Percentiles rank a stretch among this genome's conserved stretches.
phyloP scores from a whole-genome alignment of 495 filamentous ascomycete genomes.

The Entonaema liquescens region DNA sequence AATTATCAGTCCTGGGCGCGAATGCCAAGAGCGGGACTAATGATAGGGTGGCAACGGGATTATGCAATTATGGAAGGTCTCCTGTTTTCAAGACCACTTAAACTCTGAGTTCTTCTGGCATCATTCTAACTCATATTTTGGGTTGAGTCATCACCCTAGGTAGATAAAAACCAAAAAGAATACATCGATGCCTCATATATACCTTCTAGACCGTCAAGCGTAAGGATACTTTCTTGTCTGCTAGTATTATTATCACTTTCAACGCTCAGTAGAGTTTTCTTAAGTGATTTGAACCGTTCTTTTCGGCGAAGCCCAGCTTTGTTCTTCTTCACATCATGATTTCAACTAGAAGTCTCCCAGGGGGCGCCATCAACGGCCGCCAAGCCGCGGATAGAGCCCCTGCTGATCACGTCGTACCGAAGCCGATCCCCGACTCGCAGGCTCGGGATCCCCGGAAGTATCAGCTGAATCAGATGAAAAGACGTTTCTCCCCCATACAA shows the following conservation, averaged over 20 bases:
- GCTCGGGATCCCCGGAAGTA: slow-evolving; percentile 75
- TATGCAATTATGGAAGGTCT: slow-evolving; percentile 8
- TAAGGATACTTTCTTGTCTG: slow-evolving; percentile 8
- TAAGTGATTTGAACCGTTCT: neutral
- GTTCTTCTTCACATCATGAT: slow-evolving; percentile 35
- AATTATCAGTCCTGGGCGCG: slow-evolving; percentile 9
- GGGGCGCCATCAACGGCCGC: slow-evolving; percentile 39
- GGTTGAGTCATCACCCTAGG: slow-evolving; percentile 36
- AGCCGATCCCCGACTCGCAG: slow-evolving; percentile 73
- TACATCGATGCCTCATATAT: slow-evolving; percentile 27
- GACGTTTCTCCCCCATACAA: slow-evolving; percentile 73
- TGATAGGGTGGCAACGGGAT: slow-evolving; percentile 12
- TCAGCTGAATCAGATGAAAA: slow-evolving; percentile 77
- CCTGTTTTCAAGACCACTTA: slow-evolving; percentile 9
- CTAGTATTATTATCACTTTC: neutral
- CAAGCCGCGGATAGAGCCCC: slow-evolving; percentile 54
- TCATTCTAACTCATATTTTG: slow-evolving; percentile 21
- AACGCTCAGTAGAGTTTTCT: neutral
- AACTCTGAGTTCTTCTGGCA: neutral
- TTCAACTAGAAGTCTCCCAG: slow-evolving; percentile 34
- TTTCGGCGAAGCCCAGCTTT: neutral
- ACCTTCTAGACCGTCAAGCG: neutral
- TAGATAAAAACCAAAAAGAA: slow-evolving; percentile 26
- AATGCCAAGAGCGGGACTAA: neutral
- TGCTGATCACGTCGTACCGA: slow-evolving; percentile 61